Percentiles rank a stretch among this genome's conserved stretches.
These are phyloP conservation scores for Actinomortierella wolfii DNA, from an alignment of 371 early-diverging fungal genomes.

Conservation along the genomic window DNA sequence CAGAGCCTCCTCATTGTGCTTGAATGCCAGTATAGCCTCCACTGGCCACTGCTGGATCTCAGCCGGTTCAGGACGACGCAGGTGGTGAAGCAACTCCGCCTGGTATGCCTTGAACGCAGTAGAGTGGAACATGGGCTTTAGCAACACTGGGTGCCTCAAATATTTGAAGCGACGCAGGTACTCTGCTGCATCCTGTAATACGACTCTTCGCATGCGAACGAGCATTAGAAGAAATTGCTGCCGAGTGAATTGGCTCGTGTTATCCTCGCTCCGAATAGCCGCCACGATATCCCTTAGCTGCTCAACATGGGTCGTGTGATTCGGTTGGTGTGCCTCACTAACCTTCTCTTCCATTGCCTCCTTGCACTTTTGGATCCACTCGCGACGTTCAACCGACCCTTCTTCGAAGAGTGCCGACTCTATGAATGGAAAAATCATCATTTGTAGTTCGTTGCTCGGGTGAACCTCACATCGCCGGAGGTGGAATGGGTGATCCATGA, in stretches of 20 bases:
- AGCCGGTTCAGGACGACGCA: no score
- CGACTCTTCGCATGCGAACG: slow-evolving; percentile 6
- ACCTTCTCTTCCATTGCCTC: slow-evolving; percentile 11
- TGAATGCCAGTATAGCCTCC: no score
- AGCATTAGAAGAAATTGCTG: slow-evolving; percentile 7
- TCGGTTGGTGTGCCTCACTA: not conserved
- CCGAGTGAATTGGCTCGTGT: no score
- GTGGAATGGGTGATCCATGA: slow-evolving; percentile 6
- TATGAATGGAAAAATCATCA: slow-evolving; percentile 9
- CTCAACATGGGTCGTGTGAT: not conserved
- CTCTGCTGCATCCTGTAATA: slow-evolving; percentile 9
- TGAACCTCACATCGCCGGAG: slow-evolving; percentile 6
- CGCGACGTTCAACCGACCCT: not conserved
- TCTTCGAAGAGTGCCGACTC: slow-evolving; percentile 1
- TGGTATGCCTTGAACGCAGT: slow-evolving; percentile 5
- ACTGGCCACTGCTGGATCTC: no score
- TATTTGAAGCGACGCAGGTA: not conserved
- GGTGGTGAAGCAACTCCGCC: not conserved
- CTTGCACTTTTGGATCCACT: slow-evolving; percentile 1
- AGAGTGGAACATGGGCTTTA: not conserved
- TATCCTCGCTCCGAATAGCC: no score
- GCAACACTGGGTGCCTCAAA: not conserved
- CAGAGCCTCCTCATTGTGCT: not conserved
- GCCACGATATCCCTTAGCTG: not conserved
- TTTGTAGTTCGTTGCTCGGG: slow-evolving; percentile 3